Evolutionary conservation across 768 basidiomycete species (phyloP), one percentile per base, ranked within the genome.

Genomic region (Podaxis pistillaris): DNA sequence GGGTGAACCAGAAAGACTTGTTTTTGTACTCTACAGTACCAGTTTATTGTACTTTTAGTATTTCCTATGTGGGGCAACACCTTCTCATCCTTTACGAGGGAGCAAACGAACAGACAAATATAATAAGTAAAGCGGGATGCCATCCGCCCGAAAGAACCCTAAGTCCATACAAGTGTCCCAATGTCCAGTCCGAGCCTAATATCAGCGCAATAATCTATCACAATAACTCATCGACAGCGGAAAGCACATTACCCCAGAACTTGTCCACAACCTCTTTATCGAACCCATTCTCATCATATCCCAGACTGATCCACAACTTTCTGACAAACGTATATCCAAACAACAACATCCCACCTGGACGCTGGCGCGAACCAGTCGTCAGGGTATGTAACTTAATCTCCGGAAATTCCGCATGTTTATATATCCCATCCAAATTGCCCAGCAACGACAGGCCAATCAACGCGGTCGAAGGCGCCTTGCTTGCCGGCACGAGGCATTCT

Each of bases 281-380:
- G 69, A 91, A 92, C 0, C 89, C 91, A 69, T 90, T 90, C 66
- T 82, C 78, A 69, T 94, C 93, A 71, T 91, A 93, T 0, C 90
- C 90, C 33, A 94, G 77, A 66, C 88, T 91, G 38, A 94, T 70
- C 89, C 89, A 93, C 17, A 94, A 73, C 73, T 86, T 87, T 6
- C 86, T 88, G 22, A 78, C 84, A 66, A 89, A 90, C 0, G 88
- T 91, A 72, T 90, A 90, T 2, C 88, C 88, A 63, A 94, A 93
- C n/a, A 95, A 73, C 41, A 95, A 78, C 85, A 93, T 87, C 1
- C 86, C 91, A 9, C 90, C 86, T 0, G 82, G 70, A 2, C 91
- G 84, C 70, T 94, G 92, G n/a, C 93, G 81, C 6, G 89, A 91
- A 2, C 91, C 93, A 1, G 93, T 93, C 28, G 90, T 94, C 37